Evolutionary conservation across 1,284 basidiomycete species (phyloP).

Genomic region (Mrakiaceae sp.): DNA sequence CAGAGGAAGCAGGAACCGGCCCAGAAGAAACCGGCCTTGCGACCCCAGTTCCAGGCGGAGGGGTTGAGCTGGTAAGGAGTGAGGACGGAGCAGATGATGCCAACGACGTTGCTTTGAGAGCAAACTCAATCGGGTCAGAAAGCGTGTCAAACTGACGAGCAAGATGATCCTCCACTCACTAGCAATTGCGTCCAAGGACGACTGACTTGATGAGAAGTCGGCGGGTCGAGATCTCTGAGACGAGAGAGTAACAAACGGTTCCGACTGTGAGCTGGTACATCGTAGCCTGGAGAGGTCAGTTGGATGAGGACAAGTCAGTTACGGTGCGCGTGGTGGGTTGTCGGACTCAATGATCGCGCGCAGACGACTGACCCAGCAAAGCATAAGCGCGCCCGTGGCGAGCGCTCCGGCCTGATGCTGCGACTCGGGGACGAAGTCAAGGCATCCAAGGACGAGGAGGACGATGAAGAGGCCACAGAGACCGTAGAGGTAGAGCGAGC

Average conservation of each 20-base stretch:
- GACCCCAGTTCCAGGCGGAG: slow-evolving; percentile 32
- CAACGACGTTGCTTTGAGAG: slow-evolving; percentile 34
- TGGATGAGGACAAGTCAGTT: no score
- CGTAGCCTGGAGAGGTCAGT: no score
- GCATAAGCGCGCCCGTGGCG: neutral
- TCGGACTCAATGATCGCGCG: no score
- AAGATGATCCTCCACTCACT: no score
- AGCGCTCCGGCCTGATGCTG: no score
- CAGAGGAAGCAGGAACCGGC: no score
- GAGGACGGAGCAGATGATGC: slow-evolving; percentile 33
- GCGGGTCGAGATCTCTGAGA: slow-evolving; percentile 40
- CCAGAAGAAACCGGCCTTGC: slow-evolving; percentile 30
- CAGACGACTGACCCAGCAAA: no score
- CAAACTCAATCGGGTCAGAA: neutral
- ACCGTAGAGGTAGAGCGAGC: slow-evolving; percentile 38
- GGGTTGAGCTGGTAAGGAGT: slow-evolving; percentile 40
- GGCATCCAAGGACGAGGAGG: slow-evolving; percentile 40
- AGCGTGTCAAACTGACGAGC: no score
- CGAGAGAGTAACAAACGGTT: slow-evolving; percentile 34
- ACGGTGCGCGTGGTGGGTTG: no score
- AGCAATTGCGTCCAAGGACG: slow-evolving; percentile 37
- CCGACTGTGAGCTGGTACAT: slow-evolving; percentile 33
- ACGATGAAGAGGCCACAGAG: slow-evolving; percentile 35
- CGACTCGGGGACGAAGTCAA: slow-evolving; percentile 24
- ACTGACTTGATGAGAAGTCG: slow-evolving; percentile 42